A percentile compares a stretch with the other conserved stretches of the same genome.
phyloP scores from a whole-genome alignment of 2,329 filamentous ascomycete species.

The Diaporthe nobilis region DNA sequence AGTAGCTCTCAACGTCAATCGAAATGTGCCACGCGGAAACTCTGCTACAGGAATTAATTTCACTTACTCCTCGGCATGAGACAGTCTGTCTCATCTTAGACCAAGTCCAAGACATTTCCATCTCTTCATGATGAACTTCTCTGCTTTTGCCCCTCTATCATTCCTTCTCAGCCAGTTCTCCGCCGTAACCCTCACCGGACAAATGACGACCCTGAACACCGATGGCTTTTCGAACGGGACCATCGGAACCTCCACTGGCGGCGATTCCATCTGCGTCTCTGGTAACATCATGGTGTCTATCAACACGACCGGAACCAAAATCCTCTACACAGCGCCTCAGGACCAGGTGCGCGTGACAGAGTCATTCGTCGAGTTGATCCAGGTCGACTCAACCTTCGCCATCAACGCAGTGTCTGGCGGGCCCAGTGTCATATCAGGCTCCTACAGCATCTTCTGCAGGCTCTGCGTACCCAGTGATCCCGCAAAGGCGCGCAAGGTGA shows the following conservation, averaged over 20 bases:
- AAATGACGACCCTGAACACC: background rate
- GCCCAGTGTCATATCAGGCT: background rate
- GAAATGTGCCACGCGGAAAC: background rate
- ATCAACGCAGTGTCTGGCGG: background rate
- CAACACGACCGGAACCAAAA: background rate
- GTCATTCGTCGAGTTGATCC: background rate
- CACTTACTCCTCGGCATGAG: background rate
- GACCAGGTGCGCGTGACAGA: background rate
- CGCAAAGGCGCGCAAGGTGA: background rate
- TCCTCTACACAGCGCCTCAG: background rate
- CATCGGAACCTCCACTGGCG: background rate
- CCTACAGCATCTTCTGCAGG: background rate
- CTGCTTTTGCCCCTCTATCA: background rate
- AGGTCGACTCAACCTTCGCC: background rate
- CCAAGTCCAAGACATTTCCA: background rate
- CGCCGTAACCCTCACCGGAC: background rate
- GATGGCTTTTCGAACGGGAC: background rate
- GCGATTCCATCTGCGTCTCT: background rate
- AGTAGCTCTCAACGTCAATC: background rate
- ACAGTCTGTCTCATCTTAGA: background rate
- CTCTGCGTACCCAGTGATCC: background rate
- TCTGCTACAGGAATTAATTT: too few relatives aligned
- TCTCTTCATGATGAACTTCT: background rate
- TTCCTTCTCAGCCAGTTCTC: background rate
- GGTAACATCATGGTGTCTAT: background rate